These are phyloP conservation scores for Piper longum DNA, from an alignment of 164 flowering plant genomes.

Conservation along the genomic window DNA sequence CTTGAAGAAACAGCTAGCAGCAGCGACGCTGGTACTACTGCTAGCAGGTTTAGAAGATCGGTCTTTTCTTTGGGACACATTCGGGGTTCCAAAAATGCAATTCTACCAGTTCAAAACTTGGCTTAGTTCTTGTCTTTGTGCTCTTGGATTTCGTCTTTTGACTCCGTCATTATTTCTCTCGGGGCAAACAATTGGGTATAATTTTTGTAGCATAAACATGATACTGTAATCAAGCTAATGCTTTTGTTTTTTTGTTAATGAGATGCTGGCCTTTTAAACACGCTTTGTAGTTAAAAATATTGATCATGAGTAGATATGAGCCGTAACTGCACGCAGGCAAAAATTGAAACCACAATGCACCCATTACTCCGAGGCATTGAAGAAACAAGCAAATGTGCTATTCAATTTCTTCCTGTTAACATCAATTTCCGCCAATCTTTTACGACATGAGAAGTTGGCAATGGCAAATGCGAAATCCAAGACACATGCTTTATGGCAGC, in stretches of 20 bases:
- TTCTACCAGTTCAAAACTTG: constrained; percentile 47
- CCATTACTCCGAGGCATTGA: no score
- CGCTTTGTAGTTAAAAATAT: no score
- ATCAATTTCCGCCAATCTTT: no score
- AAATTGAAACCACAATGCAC: no score
- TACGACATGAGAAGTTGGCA: background rate
- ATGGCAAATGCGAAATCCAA: background rate
- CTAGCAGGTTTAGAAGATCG: constrained; percentile 37
- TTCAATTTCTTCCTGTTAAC: no score
- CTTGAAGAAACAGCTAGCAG: constrained; percentile 22
- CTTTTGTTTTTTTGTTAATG: no score
- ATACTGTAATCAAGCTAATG: no score
- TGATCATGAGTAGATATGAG: no score
- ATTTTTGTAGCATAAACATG: background rate
- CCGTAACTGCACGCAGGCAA: no score
- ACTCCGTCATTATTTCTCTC: background rate
- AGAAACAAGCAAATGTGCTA: no score
- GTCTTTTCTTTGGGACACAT: constrained; percentile 69
- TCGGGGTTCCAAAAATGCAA: constrained; percentile 49
- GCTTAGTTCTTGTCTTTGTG: constrained; percentile 7
- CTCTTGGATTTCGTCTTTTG: constrained; percentile 1
- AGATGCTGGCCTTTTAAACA: no score
- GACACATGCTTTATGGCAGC: constrained; percentile 4
- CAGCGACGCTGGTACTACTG: constrained; percentile 20
- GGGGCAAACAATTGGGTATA: background rate